A percentile compares a stretch with the other conserved stretches of the same genome.
Evolutionary conservation across 1,139 yeast genomes (phyloP).

Genomic region (Geotrichum candidum): DNA sequence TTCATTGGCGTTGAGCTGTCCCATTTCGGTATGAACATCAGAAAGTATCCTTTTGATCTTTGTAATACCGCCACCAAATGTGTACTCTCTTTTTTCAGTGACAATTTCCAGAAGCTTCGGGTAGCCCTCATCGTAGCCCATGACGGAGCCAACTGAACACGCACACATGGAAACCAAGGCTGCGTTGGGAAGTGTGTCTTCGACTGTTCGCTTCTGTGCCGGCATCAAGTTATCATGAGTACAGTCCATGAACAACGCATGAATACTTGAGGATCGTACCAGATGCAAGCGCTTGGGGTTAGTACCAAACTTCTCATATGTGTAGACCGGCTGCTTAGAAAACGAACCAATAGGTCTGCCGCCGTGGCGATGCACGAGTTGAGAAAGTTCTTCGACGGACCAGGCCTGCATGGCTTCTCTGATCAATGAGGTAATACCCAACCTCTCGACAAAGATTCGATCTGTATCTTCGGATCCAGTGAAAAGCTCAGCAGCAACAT

Average conservation of each 20-base stretch:
- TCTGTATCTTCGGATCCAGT: constrained; percentile 91
- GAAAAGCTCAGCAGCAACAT: constrained; percentile 90
- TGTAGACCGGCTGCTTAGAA: constrained; percentile 29
- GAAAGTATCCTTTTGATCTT: constrained; percentile 55
- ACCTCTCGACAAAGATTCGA: constrained; percentile 78
- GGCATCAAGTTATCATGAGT: constrained; percentile 95
- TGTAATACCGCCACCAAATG: constrained; percentile 65
- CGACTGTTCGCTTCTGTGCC: constrained; percentile 80
- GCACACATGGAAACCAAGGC: constrained; percentile 91
- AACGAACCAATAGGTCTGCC: constrained; percentile 94
- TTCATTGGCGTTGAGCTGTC: constrained; percentile 68
- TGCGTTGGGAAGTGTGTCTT: constrained; percentile 91
- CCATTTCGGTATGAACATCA: constrained; percentile 61
- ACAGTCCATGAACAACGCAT: constrained; percentile 94
- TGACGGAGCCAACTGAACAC: constrained; percentile 89
- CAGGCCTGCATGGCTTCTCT: constrained; percentile 98
- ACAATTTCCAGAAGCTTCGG: constrained; percentile 80
- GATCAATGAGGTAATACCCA: constrained; percentile 81
- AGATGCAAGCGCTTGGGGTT: constrained; percentile 35
- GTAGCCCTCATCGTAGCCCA: constrained; percentile 90
- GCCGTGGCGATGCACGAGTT: constrained; percentile 85
- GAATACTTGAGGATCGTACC: constrained; percentile 66
- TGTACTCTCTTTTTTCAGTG: constrained; percentile 62
- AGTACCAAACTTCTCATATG: constrained; percentile 19
- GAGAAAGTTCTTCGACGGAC: constrained; percentile 78